Evolutionary conservation across 1,139 yeast species (phyloP), one percentile per base, ranked within the genome.

Genomic region (Yamadazyma conglobata): DNA sequence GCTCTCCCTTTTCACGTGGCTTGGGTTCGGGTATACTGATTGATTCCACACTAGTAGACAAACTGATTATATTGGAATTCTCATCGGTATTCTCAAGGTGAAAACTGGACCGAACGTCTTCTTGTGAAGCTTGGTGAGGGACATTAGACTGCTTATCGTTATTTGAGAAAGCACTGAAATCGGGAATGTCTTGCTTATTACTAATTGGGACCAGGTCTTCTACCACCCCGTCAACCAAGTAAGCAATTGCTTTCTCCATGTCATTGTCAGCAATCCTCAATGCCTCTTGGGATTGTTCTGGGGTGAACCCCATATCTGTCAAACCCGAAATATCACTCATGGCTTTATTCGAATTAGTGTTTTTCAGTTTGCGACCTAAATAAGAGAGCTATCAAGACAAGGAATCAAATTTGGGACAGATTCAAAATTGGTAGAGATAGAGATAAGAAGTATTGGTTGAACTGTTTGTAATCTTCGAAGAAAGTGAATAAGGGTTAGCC

Each of bases 281-380:
- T 0, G 79, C 79, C 15, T 50, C 54, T 6, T 39, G 40, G 0
- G 78, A 70, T 37, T 63, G 62, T 16, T 64, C 72, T 5, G 54
- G 58, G 36, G 69, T 50, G 49, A 79, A 72, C 19, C 87, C 88
- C 87, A 80, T 79, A 33, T 73, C 83, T 30, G 61, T 56, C 37
- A 79, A 65, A 19, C 32, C 29, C 6, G 24, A 25, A 6, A 40
- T 24, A 28, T 38, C 36, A 11, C 30, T 34, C 43, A 42, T 43
- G 28, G 7, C 33, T 22, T 6, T 23, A 15, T 5, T 10, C 6
- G n/a, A 14, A 24, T 24, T 4, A 9, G 10, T 17, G 19, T 19
- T 5, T 25, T 25, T 13, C n/a, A n/a, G n/a, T n/a, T 23, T 23
- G 25, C 25, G 28, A 19, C 18, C 18, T 9, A 13, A 19, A 6